Conservation (phyloP, 805 yeast genomes). For the Dipodascopsis tothii region DNA sequence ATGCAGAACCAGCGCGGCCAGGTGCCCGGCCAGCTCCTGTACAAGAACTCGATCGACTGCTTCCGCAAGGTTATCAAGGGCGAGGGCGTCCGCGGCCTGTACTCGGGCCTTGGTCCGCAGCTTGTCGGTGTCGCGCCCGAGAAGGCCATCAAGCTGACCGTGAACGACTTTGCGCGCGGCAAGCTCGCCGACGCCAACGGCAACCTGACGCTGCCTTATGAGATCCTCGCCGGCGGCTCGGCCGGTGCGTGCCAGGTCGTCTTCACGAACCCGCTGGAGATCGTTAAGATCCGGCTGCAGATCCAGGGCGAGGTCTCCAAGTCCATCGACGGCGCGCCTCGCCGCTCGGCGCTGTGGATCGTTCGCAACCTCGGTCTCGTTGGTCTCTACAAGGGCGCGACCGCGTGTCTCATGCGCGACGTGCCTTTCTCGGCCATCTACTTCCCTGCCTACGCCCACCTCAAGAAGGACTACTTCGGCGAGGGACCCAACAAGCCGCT, state of each 20-base stretch:
- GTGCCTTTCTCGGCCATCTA: conserved; percentile 95
- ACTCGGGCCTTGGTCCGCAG: conserved; percentile 91
- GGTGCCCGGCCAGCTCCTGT: conserved; percentile 40
- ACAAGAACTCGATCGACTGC: conserved; percentile 80
- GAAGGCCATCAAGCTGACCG: conserved; percentile 92
- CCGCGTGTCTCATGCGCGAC: conserved; percentile 87
- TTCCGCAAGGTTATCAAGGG: conserved; percentile 62
- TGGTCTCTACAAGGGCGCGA: conserved; percentile 86
- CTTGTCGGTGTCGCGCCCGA: conserved; percentile 97
- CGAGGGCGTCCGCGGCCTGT: conserved; percentile 81
- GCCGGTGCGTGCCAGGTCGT: conserved; percentile 97
- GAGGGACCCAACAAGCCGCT: conserved; percentile 72
- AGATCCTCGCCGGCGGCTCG: conserved; percentile 78
- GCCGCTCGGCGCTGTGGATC: conserved; percentile 58
- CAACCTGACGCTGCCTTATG: conserved; percentile 49
- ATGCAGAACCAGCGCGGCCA: conserved; percentile 90
- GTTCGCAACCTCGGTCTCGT: conserved; percentile 69
- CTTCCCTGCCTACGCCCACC: conserved; percentile 93
- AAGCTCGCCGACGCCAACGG: conserved; percentile 54
- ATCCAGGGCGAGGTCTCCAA: conserved; percentile 71
- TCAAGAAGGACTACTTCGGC: conserved; percentile 71
- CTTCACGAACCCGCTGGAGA: conserved; percentile 92
- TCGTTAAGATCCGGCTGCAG: conserved; percentile 89
- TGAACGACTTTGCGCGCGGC: conserved; percentile 79
- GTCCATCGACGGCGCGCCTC: conserved; percentile 32